phyloP scores from a whole-genome alignment of 805 yeast genomes.

The Pichia thaimueangensis region DNA sequence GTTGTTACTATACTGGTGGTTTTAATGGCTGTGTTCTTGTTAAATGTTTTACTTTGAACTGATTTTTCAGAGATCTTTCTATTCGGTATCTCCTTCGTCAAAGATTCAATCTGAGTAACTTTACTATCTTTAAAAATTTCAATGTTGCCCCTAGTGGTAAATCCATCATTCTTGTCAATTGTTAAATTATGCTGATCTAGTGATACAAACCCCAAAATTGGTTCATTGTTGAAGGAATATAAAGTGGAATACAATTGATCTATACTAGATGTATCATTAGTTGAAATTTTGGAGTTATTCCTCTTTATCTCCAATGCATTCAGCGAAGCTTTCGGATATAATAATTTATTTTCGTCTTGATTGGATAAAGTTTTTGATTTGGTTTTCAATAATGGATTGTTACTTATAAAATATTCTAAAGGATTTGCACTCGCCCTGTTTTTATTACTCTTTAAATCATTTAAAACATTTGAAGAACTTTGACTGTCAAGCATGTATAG shows the following conservation, averaged over 20 bases:
- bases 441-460: neutral
- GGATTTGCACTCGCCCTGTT: neutral
- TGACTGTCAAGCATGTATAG: constrained; percentile 30
- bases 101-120: constrained; percentile 45
- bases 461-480: constrained; percentile 20
- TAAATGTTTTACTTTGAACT: neutral
- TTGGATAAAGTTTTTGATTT: constrained; percentile 7
- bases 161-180: constrained; percentile 34
- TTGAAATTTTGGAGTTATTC: neutral
- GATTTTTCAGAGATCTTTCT: neutral
- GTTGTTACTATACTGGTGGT: neutral
- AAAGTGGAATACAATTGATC: constrained; percentile 25
- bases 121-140: constrained; percentile 44
- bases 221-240: constrained; percentile 21
- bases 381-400: neutral
- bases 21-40: neutral
- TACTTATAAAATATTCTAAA: constrained; percentile 2
- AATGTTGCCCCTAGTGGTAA: constrained; percentile 43
- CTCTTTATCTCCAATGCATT: constrained; percentile 19
- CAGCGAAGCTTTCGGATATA: constrained; percentile 32
- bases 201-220: constrained; percentile 28
- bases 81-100: constrained; percentile 50
- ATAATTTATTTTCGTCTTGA: constrained; percentile 19
- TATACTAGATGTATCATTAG: constrained; percentile 10
- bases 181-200: constrained; percentile 16